Percentiles rank a stretch among this genome's conserved stretches.
These are phyloP conservation scores for Heracleum sosnowskyi DNA, from an alignment of 129 eudicot genomes.

Conservation along the genomic window DNA sequence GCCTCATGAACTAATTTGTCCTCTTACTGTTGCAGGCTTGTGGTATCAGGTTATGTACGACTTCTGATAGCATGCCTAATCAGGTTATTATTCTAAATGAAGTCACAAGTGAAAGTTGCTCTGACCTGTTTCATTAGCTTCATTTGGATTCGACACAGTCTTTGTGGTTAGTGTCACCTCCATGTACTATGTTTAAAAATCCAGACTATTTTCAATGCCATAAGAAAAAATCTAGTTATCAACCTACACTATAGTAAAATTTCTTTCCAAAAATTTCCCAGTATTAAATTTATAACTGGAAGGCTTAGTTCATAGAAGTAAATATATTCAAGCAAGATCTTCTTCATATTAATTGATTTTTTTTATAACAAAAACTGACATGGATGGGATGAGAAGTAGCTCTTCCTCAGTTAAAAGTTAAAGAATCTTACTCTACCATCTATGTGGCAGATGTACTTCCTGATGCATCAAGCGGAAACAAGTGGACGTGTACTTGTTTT, in stretches of 20 bases:
- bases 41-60: neutral
- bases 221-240: neutral
- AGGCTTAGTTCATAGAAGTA: neutral
- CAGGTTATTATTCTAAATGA: slow-evolving; percentile 35
- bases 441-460: slow-evolving; percentile 37
- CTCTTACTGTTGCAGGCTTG: slow-evolving; percentile 21
- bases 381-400: neutral
- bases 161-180: slow-evolving; percentile 40
- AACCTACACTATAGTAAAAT: neutral
- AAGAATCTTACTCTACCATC: neutral
- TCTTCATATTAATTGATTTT: neutral
- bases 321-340: neutral
- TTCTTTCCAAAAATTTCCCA: neutral
- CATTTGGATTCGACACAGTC: slow-evolving; percentile 37
- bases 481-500: slow-evolving; percentile 76
- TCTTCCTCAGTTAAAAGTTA: neutral
- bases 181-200: neutral
- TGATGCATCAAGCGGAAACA: slow-evolving; percentile 33
- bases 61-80: neutral
- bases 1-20: neutral
- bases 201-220: neutral
- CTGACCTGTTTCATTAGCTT: slow-evolving; percentile 39
- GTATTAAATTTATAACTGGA: neutral
- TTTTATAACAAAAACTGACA: neutral
- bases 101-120: slow-evolving; percentile 32